Base-by-base conservation (phyloP, 306 rosid species). In the Calophaca sinica region DNA sequence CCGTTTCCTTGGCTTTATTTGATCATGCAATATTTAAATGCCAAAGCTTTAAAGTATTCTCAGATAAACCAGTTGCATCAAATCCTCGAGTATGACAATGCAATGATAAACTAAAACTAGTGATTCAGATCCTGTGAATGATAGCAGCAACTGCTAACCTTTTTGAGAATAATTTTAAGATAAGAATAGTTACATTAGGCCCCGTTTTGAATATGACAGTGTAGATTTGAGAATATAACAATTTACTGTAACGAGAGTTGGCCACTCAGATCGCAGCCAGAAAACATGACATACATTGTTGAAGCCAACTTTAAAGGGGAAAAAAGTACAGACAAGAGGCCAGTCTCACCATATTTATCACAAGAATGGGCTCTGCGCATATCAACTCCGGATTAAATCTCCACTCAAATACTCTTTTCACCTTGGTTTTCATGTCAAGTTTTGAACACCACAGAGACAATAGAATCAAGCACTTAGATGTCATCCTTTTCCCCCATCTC, bases 371-470 rank as follows among this genome's bases (percentile, higher is more conserved):
- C 15, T 61, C 69, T 20, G 9, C 28, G 13, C 51, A 53, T 53
- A 53, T 5, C 42, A 28, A 11, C 60, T 12, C 29, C 15, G 4
- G 57, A 42, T 10, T n/a, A 44, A 29, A 58, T 72, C 57, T 42
- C 32, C 77, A 44, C 39, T 45, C 29, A 9, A 9, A 45, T 11
- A 60, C 60, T 32, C 49, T 14, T 46, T 45, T 14, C 9, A 4
- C 68, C 45, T 5, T 42, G 29, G 7, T 67, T 20, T 20, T 1
- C 26, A 35, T 33, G 42, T 11, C 69, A 32, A 53, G 33, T 3
- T 70, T 70, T 54, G 26, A 62, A 31, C 59, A 51, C 14, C n/a
- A 72, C 9, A 65, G 50, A 80, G 20, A 32, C 50, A 13, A 58
- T 31, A 28, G 29, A 54, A 57, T 72, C 70, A 35, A 35, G 41